Evolutionary conservation across 441 rosid species (phyloP).

Genomic region (Brassica balearica): DNA sequence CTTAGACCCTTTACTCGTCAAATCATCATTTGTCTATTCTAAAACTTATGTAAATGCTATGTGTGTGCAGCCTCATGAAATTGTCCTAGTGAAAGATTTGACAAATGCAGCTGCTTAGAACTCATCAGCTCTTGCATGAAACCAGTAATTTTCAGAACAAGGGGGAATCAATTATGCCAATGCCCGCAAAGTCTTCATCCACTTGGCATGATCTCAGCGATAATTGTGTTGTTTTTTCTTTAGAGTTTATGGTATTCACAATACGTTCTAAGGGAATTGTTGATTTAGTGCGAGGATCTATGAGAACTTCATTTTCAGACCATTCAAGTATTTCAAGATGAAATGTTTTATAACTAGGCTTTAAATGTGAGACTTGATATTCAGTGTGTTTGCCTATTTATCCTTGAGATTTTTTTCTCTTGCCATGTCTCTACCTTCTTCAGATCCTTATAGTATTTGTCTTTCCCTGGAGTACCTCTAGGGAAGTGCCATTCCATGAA

Average conservation of each 20-base stretch:
- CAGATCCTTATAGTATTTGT: background rate
- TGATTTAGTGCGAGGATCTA: background rate
- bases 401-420: background rate
- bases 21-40: slow-evolving; percentile 11
- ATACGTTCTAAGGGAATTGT: background rate
- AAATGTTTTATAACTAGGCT: background rate
- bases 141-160: background rate
- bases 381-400: background rate
- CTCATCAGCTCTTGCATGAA: slow-evolving; percentile 11
- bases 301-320: background rate
- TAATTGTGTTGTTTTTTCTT: background rate
- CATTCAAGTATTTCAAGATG: background rate
- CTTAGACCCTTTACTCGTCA: background rate
- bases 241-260: background rate
- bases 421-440: background rate
- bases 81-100: slow-evolving; percentile 33
- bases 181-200: slow-evolving; percentile 19
- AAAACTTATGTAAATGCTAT: slow-evolving; percentile 10
- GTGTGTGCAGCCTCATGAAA: slow-evolving; percentile 31
- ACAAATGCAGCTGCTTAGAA: slow-evolving; percentile 34
- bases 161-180: background rate
- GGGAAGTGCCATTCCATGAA: slow-evolving; percentile 2
- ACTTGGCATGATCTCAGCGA: background rate
- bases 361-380: slow-evolving; percentile 15
- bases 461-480: background rate